Evolutionary conservation across 306 rosid species (phyloP).

Genomic region (Trifolium fragiferum): DNA sequence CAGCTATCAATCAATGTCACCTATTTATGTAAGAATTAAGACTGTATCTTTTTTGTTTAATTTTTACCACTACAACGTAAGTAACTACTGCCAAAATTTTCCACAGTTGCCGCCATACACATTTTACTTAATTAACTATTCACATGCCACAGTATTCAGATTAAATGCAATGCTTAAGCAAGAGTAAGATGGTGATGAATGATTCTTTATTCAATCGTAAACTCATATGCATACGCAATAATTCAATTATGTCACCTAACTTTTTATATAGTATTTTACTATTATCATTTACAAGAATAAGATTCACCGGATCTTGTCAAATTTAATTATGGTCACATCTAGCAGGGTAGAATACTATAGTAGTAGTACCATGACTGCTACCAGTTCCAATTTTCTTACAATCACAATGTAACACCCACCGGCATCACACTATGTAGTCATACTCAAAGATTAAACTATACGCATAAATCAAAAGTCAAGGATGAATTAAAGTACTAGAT

Average conservation of each 20-base stretch:
- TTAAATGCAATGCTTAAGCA: too few species aligned
- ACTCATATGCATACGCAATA: not conserved
- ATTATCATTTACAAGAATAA: constrained; percentile 42
- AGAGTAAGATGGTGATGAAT: too few species aligned
- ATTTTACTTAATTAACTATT: too few species aligned
- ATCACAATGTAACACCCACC: constrained; percentile 9
- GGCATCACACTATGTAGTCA: not conserved
- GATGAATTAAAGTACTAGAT: too few species aligned
- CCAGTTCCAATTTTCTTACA: not conserved
- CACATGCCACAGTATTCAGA: too few species aligned
- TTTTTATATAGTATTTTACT: not conserved
- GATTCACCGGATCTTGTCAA: constrained; percentile 50
- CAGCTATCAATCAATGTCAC: not conserved
- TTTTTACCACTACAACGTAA: too few species aligned
- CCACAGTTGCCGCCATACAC: too few species aligned
- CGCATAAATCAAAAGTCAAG: too few species aligned
- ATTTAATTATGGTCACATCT: constrained; percentile 5
- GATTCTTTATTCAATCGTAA: too few species aligned
- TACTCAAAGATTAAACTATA: too few species aligned
- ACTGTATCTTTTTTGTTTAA: too few species aligned
- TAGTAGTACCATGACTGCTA: not conserved
- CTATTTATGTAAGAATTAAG: not conserved
- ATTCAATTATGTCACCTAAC: not conserved
- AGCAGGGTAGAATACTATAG: not conserved
- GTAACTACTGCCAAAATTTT: too few species aligned